Evolutionary conservation across 2,329 filamentous ascomycete genomes (phyloP).

Genomic region (Ophiosphaerella herpotricha): DNA sequence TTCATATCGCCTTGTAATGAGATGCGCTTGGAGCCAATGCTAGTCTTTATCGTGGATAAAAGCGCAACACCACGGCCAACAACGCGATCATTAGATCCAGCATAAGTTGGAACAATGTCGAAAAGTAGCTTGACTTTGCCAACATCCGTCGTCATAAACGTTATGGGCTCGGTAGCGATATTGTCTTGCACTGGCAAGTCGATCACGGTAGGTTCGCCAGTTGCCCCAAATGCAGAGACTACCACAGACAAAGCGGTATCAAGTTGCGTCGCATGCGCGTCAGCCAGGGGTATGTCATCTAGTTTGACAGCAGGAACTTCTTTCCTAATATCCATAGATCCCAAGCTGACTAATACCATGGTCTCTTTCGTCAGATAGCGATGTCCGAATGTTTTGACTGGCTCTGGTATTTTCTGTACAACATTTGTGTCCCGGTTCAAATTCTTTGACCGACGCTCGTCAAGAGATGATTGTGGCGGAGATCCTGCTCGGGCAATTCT

Average conservation of each 20-base stretch:
- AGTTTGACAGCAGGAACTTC: constrained; percentile 78
- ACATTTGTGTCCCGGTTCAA: constrained; percentile 45
- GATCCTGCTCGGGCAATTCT: constrained; percentile 45
- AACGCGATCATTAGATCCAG: constrained; percentile 77
- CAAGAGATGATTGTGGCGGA: constrained; percentile 63
- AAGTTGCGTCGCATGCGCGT: constrained; percentile 89
- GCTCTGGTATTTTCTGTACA: constrained; percentile 64
- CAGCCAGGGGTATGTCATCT: constrained; percentile 82
- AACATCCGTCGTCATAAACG: constrained; percentile 79
- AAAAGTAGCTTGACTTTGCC: constrained; percentile 87
- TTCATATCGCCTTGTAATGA: constrained; percentile 90
- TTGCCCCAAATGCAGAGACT: constrained; percentile 81
- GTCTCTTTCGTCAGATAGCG: constrained; percentile 88
- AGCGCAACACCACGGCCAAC: constrained; percentile 88
- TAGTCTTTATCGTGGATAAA: constrained; percentile 82
- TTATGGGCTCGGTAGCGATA: constrained; percentile 89
- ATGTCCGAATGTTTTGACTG: constrained; percentile 94
- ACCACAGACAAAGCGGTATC: constrained; percentile 93
- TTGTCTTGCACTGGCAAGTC: constrained; percentile 94
- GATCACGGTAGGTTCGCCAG: constrained; percentile 84
- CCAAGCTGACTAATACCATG: constrained; percentile 88
- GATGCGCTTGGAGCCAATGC: constrained; percentile 82
- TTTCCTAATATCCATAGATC: constrained; percentile 93
- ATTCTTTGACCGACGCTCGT: constrained; percentile 49
- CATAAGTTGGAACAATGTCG: constrained; percentile 94